Percentiles rank a stretch among this genome's conserved stretches.
Conservation (phyloP, 2,329 filamentous ascomycete species). For the Penicillium sp. region DNA sequence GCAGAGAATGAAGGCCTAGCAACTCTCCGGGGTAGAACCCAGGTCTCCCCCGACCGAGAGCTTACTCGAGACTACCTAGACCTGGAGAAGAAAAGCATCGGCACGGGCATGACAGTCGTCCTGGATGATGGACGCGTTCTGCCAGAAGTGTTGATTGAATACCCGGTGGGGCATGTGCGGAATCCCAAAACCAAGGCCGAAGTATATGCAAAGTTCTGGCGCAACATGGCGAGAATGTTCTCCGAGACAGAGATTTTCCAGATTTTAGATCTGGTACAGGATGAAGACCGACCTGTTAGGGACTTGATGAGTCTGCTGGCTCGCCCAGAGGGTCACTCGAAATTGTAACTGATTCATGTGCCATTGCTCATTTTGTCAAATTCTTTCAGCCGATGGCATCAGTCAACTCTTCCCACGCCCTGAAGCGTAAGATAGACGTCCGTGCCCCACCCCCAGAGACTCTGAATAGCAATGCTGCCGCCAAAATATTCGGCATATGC, state of each 20-base stretch:
- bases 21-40: slow-evolving; percentile 24
- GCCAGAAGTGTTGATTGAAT: slow-evolving; percentile 34
- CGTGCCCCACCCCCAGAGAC: slow-evolving; percentile 84
- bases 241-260: slow-evolving; percentile 9
- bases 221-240: slow-evolving; percentile 19
- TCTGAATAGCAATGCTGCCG: slow-evolving; percentile 91
- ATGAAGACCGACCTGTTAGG: slow-evolving; percentile 9
- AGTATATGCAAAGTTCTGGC: slow-evolving; percentile 15
- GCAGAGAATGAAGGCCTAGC: slow-evolving; percentile 16
- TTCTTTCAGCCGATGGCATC: slow-evolving; percentile 1
- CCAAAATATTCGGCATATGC: slow-evolving; percentile 99
- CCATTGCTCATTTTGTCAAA: not conserved
- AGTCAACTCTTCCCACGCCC: slow-evolving; percentile 51
- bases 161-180: slow-evolving; percentile 20
- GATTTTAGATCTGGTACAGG: slow-evolving; percentile 11
- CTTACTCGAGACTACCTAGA: slow-evolving; percentile 32
- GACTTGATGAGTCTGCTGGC: slow-evolving; percentile 18
- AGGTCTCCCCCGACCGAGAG: slow-evolving; percentile 20
- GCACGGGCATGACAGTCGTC: slow-evolving; percentile 23
- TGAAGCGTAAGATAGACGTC: slow-evolving; percentile 60
- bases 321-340: slow-evolving; percentile 1
- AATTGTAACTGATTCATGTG: not conserved
- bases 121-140: slow-evolving; percentile 22
- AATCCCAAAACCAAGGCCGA: slow-evolving; percentile 10
- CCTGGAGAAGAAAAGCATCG: slow-evolving; percentile 22